These are phyloP conservation scores for Echeveria elegans DNA, from an alignment of 164 flowering plant genomes.

Conservation along the genomic window DNA sequence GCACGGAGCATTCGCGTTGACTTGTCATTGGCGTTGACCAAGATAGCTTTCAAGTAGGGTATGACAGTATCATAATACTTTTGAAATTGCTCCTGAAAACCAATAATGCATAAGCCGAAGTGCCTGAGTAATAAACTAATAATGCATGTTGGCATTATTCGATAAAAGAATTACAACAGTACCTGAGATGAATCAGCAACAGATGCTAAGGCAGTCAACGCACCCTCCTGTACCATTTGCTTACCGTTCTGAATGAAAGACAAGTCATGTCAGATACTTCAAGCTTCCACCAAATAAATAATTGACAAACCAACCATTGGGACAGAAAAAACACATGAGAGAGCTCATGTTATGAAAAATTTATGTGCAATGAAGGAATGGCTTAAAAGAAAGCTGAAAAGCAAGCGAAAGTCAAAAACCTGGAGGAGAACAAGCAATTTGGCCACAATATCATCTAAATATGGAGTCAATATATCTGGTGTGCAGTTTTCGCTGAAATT, in stretches of 20 bases:
- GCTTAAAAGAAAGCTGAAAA: no score
- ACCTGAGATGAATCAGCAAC: constrained; percentile 99
- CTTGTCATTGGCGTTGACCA: constrained; percentile 90
- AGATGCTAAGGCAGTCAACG: constrained; percentile 96
- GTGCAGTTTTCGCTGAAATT: constrained; percentile 99
- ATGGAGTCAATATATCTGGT: constrained; percentile 85
- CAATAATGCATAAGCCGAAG: not conserved
- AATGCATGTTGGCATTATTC: not conserved
- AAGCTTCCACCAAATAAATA: not conserved
- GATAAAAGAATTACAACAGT: not conserved
- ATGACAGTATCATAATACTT: constrained; percentile 96
- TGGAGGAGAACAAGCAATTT: constrained; percentile 91
- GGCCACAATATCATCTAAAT: constrained; percentile 85
- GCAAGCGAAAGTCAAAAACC: constrained; percentile 38
- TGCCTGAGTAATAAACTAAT: not conserved
- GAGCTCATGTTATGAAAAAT: no score
- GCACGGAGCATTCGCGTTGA: constrained; percentile 99
- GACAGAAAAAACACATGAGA: not conserved
- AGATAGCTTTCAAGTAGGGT: constrained; percentile 85
- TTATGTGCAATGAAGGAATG: no score
- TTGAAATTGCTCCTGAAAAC: constrained; percentile 77
- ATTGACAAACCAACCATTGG: not conserved
- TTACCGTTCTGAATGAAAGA: constrained; percentile 64
- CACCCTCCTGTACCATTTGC: constrained; percentile 99
- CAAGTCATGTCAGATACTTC: not conserved